Conservation (phyloP, 1,284 basidiomycete genomes). For the Crucibulum parvulum region DNA sequence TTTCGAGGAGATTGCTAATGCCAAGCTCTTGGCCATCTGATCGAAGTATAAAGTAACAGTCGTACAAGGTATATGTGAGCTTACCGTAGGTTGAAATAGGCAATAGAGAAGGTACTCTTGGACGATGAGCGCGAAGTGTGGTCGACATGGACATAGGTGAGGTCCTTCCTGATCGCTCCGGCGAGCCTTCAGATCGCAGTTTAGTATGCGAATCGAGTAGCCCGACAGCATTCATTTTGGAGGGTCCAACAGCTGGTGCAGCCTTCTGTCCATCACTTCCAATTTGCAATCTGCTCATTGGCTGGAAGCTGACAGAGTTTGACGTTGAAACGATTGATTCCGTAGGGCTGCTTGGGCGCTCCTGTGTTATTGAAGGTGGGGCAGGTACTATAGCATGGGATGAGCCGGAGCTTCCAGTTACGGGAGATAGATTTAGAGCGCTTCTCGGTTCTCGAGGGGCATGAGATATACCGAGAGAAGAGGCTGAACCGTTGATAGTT, state of each 20-base stretch:
- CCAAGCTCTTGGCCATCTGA: slow-evolving; percentile 88
- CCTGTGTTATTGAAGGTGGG: slow-evolving; percentile 41
- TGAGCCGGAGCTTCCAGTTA: slow-evolving; percentile 21
- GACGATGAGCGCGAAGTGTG: slow-evolving; percentile 54
- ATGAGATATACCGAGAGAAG: slow-evolving; percentile 58
- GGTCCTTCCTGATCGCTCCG: slow-evolving; percentile 71
- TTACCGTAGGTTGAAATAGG: slow-evolving; percentile 78
- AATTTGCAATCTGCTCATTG: slow-evolving; percentile 65
- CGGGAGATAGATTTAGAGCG: slow-evolving; percentile 38
- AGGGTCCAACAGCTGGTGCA: slow-evolving; percentile 84
- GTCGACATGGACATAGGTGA: slow-evolving; percentile 70
- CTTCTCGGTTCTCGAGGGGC: slow-evolving; percentile 52
- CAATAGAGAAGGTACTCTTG: slow-evolving; percentile 53
- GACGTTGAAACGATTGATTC: slow-evolving; percentile 75
- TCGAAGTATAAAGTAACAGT: neutral
- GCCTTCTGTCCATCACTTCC: slow-evolving; percentile 83
- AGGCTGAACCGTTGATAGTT: slow-evolving; percentile 71
- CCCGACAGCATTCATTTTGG: slow-evolving; percentile 78
- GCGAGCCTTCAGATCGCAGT: slow-evolving; percentile 65
- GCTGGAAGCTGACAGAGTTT: slow-evolving; percentile 67
- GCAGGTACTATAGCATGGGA: slow-evolving; percentile 41
- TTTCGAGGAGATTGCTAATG: slow-evolving; percentile 86
- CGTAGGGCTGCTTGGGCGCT: slow-evolving; percentile 73
- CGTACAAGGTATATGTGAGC: slow-evolving; percentile 18
- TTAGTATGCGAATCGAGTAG: slow-evolving; percentile 74